Percentiles rank a stretch among this genome's conserved stretches.
phyloP scores from a whole-genome alignment of 1,284 basidiomycete species.

The Microbotryomycetes sp. region DNA sequence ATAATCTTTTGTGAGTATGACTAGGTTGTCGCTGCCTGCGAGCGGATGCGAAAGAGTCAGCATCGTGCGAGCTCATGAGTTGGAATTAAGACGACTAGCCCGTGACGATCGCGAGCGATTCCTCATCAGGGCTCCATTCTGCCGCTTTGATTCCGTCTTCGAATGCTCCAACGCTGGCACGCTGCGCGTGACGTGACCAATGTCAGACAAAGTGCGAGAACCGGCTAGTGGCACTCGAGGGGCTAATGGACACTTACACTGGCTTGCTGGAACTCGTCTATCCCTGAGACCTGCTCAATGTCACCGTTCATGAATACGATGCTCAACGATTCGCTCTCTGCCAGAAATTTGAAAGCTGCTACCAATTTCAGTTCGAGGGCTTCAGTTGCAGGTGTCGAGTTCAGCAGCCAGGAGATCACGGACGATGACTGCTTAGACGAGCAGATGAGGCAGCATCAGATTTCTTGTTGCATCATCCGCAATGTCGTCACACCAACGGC shows the following conservation, averaged over 20 bases:
- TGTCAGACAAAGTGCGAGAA: too few relatives aligned
- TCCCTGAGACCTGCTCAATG: slow-evolving; percentile 54
- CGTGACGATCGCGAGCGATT: slow-evolving; percentile 69
- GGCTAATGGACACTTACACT: slow-evolving; percentile 57
- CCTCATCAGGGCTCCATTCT: slow-evolving; percentile 85
- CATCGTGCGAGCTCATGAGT: not conserved
- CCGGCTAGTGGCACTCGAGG: too few relatives aligned
- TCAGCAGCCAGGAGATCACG: too few relatives aligned
- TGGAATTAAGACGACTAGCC: slow-evolving; percentile 49
- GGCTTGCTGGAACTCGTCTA: slow-evolving; percentile 41
- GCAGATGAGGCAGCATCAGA: too few relatives aligned
- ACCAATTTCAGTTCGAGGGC: too few relatives aligned
- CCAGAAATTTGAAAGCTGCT: slow-evolving; percentile 57
- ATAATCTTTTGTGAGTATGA: slow-evolving; percentile 83
- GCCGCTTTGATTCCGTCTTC: slow-evolving; percentile 77
- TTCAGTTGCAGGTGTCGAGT: too few relatives aligned
- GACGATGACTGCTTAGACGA: too few relatives aligned
- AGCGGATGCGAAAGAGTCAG: not conserved
- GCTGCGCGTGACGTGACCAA: slow-evolving; percentile 2
- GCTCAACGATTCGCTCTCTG: slow-evolving; percentile 59
- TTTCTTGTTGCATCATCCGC: too few relatives aligned
- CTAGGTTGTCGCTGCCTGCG: slow-evolving; percentile 68
- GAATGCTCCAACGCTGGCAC: slow-evolving; percentile 74
- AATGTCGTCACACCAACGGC: too few relatives aligned
- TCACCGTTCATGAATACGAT: slow-evolving; percentile 68